Evolutionary conservation across 805 yeast genomes (phyloP).

Genomic region (Metschnikowia corniflorae): DNA sequence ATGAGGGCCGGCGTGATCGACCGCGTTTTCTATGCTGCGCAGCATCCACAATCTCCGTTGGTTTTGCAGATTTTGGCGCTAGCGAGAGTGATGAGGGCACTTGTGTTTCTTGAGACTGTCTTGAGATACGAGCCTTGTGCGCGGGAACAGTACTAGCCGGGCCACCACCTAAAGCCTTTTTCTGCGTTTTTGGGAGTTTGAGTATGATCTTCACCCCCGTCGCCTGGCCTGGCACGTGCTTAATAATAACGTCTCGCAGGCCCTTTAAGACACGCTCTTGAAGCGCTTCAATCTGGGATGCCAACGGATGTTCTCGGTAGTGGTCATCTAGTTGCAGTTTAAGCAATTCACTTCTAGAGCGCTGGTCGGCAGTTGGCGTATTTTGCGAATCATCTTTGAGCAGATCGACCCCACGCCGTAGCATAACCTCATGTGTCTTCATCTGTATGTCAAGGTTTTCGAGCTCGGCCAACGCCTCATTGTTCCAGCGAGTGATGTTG

Average conservation of each 20-base stretch:
- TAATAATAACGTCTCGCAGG: slow-evolving; percentile 15
- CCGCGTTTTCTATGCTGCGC: background rate
- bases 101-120: background rate
- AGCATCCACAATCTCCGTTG: too few relatives aligned
- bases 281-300: slow-evolving; percentile 38
- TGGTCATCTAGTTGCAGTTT: slow-evolving; percentile 32
- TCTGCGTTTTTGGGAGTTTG: slow-evolving; percentile 7
- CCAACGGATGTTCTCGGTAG: slow-evolving; percentile 32
- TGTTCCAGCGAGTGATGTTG: slow-evolving; percentile 5
- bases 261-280: slow-evolving; percentile 20
- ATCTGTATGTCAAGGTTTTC: slow-evolving; percentile 28
- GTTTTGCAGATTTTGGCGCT: too few relatives aligned
- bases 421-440: slow-evolving; percentile 24
- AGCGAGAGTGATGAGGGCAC: background rate
- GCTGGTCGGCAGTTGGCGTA: slow-evolving; percentile 5
- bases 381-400: slow-evolving; percentile 18
- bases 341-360: slow-evolving; percentile 12
- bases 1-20: background rate
- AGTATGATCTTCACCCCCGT: slow-evolving; percentile 17
- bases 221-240: slow-evolving; percentile 9
- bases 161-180: background rate
- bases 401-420: slow-evolving; percentile 26
- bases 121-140: background rate
- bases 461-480: slow-evolving; percentile 17
- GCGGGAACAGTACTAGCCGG: background rate